Base-by-base conservation (phyloP, 23 red algal species). In the Chondrus crispus region DNA sequence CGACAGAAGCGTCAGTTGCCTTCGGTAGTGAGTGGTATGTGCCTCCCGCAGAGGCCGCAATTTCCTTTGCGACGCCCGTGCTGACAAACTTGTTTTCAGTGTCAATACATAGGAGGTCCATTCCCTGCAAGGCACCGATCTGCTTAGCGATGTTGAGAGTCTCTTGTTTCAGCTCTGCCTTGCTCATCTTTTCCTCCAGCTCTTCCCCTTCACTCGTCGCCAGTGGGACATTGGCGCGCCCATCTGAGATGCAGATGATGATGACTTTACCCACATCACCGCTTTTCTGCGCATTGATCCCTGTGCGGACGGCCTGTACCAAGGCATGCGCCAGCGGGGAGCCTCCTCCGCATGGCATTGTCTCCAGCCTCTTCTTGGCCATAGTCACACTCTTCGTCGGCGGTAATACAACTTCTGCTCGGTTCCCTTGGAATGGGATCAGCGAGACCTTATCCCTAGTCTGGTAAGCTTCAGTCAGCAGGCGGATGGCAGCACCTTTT, bases 31-130 rank as follows among this genome's bases (percentile, higher is more conserved):
- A 96, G 49, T 99, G 91, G 76, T 99, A 99, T 54, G 90, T 87
- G 48, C 97, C 97, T 28, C 91, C 69, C 6, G 97, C 97, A 44
- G 44, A 60, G 1, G 95, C 69, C 14, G 97, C 97, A 63, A 99
- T 78, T 46, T 99, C 97, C 40, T 95, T 96, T 12, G 97, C 97
- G n/a, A 99, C 43, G 46, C 97, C 97, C 8, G 97, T 99, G 52
- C 88, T 93, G 32, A 99, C 97, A 92, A 99, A 99, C 64, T 99
- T 96, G 80, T 99, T 99, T 71, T 99, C 97, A 2, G 93, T 99
- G 83, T 99, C 97, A 44, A 99, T 96, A 51, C 94, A 95, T 35
- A 99, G 39, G 10, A 99, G 64, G 12, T 88, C 64, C 32, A 99
- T 68, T 20, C 95, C 95, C 43, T 35, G 29, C 10, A 99, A 46